phyloP scores from a whole-genome alignment of 148 eudicot species.

The Arbutus unedo region DNA sequence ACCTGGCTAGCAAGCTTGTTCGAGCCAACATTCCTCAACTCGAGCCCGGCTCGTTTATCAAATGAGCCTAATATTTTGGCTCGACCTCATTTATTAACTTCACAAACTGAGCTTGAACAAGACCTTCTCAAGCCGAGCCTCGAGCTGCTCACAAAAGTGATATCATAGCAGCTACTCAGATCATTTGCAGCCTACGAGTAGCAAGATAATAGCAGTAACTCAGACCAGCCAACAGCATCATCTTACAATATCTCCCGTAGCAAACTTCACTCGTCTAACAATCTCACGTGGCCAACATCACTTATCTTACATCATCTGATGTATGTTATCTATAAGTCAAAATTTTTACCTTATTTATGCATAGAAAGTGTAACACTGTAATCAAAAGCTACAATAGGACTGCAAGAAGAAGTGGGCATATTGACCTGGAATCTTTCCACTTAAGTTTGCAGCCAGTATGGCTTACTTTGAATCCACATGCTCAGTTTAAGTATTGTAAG shows the following conservation, averaged over 20 bases:
- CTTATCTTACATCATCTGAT: neutral
- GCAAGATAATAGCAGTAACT: neutral
- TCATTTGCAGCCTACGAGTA: too few relatives aligned
- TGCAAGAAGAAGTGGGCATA: neutral
- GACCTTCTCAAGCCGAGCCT: too few relatives aligned
- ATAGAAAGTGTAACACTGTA: neutral
- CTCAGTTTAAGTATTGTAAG: neutral
- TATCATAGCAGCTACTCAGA: too few relatives aligned
- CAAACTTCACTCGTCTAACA: neutral
- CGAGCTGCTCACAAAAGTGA: too few relatives aligned
- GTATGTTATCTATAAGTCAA: neutral
- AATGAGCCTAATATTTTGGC: too few relatives aligned
- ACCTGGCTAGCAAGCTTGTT: too few relatives aligned
- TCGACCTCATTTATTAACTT: too few relatives aligned
- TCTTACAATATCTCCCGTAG: neutral
- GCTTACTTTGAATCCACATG: neutral
- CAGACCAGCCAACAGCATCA: neutral
- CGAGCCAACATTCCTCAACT: too few relatives aligned
- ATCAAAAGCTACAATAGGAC: neutral
- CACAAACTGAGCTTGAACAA: too few relatives aligned
- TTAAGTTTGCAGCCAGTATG: neutral
- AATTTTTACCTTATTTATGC: neutral
- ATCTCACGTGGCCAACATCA: neutral
- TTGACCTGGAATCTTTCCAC: neutral
- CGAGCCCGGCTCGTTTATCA: too few relatives aligned